Conservation (phyloP, 1,284 basidiomycete genomes). For the Gymnopus androsaceus region DNA sequence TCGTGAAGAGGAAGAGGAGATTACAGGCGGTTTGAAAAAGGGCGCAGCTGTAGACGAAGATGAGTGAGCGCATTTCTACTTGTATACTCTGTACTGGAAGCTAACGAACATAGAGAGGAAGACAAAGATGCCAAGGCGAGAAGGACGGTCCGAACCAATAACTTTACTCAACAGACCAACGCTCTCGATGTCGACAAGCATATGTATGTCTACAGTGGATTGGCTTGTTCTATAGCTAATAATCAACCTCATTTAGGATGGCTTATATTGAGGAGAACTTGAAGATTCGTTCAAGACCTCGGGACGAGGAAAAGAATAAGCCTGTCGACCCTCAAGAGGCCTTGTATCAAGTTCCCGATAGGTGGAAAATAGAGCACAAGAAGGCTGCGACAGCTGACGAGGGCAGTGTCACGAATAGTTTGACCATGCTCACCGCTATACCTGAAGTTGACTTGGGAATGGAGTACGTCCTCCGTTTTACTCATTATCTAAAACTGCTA, state of each 20-base stretch:
- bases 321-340: constrained; percentile 78
- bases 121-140: constrained; percentile 53
- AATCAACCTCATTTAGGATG: constrained; percentile 68
- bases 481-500: neutral
- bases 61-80: constrained; percentile 45
- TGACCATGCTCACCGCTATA: constrained; percentile 94
- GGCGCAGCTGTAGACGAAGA: constrained; percentile 55
- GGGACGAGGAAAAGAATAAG: constrained; percentile 46
- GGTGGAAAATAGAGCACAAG: constrained; percentile 62
- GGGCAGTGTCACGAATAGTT: constrained; percentile 88
- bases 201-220: constrained; percentile 64
- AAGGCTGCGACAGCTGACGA: constrained; percentile 64
- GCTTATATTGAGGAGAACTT: constrained; percentile 95
- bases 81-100: neutral
- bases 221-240: neutral
- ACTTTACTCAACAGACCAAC: constrained; percentile 97
- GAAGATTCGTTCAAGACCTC: constrained; percentile 68
- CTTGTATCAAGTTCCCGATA: constrained; percentile 79
- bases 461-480: constrained; percentile 68
- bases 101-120: constrained; percentile 6
- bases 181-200: constrained; percentile 96
- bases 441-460: constrained; percentile 97
- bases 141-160: constrained; percentile 80
- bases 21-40: constrained; percentile 58
- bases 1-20: constrained; percentile 50